These are phyloP conservation scores for Adiantum capillusveneris DNA, from an alignment of 75 land plant genomes.

Conservation along the genomic window DNA sequence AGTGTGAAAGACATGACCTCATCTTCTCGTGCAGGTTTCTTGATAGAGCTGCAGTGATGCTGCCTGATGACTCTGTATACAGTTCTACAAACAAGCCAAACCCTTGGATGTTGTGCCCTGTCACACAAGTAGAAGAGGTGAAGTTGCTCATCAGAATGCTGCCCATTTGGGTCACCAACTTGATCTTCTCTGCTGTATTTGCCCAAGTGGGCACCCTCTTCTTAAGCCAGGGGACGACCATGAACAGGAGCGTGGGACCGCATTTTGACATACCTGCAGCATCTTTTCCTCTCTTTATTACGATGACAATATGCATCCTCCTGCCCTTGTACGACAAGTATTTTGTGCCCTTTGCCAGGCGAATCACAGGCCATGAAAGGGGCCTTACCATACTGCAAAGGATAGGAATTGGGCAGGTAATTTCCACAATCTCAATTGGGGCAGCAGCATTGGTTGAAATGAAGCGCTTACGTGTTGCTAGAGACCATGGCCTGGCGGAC, in stretches of 20 bases:
- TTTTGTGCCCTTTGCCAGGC: slow-evolving; percentile 31
- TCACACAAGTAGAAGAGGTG: slow-evolving; percentile 72
- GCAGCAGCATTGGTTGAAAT: slow-evolving; percentile 46
- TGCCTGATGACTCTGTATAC: background rate
- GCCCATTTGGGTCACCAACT: slow-evolving; percentile 60
- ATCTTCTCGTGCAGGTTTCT: slow-evolving; percentile 12
- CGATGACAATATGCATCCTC: slow-evolving; percentile 29
- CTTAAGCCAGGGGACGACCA: slow-evolving; percentile 56
- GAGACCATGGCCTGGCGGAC: slow-evolving; percentile 12
- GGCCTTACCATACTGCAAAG: slow-evolving; percentile 60
- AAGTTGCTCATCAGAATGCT: slow-evolving; percentile 51
- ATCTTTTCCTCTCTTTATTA: slow-evolving; percentile 45
- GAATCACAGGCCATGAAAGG: slow-evolving; percentile 32
- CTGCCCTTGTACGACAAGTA: slow-evolving; percentile 50
- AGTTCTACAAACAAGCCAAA: slow-evolving; percentile 13
- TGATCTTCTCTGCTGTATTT: slow-evolving; percentile 56
- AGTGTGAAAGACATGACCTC: too few species aligned
- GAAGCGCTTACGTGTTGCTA: slow-evolving; percentile 23
- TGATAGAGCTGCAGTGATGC: slow-evolving; percentile 22
- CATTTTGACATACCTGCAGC: slow-evolving; percentile 56
- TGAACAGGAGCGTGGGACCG: slow-evolving; percentile 48
- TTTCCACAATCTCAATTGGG: slow-evolving; percentile 47
- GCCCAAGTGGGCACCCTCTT: slow-evolving; percentile 72
- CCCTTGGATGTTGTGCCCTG: slow-evolving; percentile 61
- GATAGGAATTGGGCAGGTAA: slow-evolving; percentile 44